phyloP scores from a whole-genome alignment of 2,329 filamentous ascomycete genomes.

The Penicillium sp. region DNA sequence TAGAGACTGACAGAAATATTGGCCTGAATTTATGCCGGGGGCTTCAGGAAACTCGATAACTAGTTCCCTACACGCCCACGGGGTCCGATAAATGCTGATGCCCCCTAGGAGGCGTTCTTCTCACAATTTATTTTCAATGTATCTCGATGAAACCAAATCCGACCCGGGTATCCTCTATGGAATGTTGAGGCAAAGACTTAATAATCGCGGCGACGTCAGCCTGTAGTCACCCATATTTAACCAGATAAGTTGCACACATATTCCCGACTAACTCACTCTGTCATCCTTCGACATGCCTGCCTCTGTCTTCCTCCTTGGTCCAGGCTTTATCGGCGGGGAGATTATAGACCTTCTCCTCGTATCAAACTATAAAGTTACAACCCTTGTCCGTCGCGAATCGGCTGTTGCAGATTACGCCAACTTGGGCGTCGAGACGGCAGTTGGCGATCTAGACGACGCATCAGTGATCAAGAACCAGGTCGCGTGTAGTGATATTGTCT shows the following conservation, averaged over 20 bases:
- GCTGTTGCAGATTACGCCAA: constrained; percentile 40
- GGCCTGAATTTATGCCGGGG: too few species aligned
- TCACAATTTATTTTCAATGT: too few species aligned
- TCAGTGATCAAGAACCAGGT: constrained; percentile 29
- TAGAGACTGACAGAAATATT: too few species aligned
- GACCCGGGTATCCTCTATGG: not conserved
- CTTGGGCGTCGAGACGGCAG: constrained; percentile 27
- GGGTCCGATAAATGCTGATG: too few species aligned
- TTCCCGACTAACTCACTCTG: not conserved
- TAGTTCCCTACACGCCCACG: too few species aligned
- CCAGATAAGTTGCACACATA: not conserved
- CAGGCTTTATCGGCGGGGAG: constrained; percentile 41
- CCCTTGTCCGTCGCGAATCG: constrained; percentile 36
- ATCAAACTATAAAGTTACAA: constrained; percentile 45
- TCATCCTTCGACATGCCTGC: not conserved
- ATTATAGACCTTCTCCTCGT: constrained; percentile 46
- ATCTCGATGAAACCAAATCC: too few species aligned
- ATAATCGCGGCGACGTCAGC: constrained; percentile 1
- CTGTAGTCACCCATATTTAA: not conserved
- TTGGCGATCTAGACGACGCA: not conserved
- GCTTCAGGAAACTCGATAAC: too few species aligned
- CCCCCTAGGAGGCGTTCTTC: too few species aligned
- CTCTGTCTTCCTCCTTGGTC: constrained; percentile 1
- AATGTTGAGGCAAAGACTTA: not conserved
- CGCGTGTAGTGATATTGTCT: constrained; percentile 44